Conservation (phyloP, 2,329 filamentous ascomycete genomes). For the Thielaviopsis euricoi region DNA sequence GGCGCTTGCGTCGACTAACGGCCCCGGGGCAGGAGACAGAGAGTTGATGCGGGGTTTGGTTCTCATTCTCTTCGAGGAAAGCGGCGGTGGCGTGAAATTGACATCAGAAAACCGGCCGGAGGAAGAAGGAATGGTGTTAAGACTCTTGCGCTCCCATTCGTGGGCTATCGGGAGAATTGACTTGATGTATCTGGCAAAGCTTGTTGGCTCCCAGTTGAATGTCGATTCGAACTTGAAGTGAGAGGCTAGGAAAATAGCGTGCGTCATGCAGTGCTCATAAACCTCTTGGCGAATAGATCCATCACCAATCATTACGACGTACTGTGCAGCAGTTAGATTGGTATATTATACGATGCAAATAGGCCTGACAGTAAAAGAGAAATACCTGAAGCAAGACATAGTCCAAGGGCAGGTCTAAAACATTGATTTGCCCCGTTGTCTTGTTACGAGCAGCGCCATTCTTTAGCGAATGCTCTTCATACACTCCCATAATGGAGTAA, state of each 20-base stretch:
- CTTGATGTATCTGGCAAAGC: slow-evolving; percentile 33
- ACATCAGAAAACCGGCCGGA: background rate
- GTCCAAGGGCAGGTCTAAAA: slow-evolving; percentile 18
- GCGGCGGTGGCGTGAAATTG: background rate
- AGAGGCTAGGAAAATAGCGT: slow-evolving; percentile 34
- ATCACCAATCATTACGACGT: slow-evolving; percentile 34
- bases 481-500: slow-evolving; percentile 44
- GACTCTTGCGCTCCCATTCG: slow-evolving; percentile 6
- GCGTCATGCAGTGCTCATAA: slow-evolving; percentile 27
- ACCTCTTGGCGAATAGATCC: slow-evolving; percentile 35
- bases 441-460: slow-evolving; percentile 18
- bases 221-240: slow-evolving; percentile 30
- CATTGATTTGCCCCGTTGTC: slow-evolving; percentile 15
- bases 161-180: background rate
- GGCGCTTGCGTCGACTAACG: background rate
- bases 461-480: slow-evolving; percentile 23
- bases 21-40: background rate
- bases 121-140: slow-evolving; percentile 14
- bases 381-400: slow-evolving; percentile 21
- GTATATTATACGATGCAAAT: background rate
- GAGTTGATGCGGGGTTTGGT: background rate
- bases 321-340: slow-evolving; percentile 19
- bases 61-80: background rate
- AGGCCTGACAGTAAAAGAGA: background rate
- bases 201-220: slow-evolving; percentile 28